Base-by-base conservation (phyloP, 768 basidiomycete species). In the Lentinula aciculospora region DNA sequence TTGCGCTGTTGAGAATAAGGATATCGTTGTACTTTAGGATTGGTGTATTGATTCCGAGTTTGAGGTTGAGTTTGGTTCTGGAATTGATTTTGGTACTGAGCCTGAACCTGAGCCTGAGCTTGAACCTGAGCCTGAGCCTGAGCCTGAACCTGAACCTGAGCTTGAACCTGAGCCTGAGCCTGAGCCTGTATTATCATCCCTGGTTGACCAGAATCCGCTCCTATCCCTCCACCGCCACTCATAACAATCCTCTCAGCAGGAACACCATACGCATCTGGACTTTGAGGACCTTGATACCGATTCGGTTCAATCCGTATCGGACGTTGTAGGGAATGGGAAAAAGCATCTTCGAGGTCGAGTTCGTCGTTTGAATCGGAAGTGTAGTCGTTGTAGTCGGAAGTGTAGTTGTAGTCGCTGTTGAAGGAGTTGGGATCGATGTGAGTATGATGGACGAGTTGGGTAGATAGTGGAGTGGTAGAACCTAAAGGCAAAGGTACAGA, bases 261-360 rank as follows among this genome's bases (percentile, higher is more conserved):
- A 29, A 51, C 49, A 17, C 49, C 49, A 37, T 51, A 51, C 32
- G 31, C 15, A 36, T 51, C 49, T 5, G 49, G 49, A 51, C 49
- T 34, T 25, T 54, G 53, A 8, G 53, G 53, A n/a, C 40, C 53
- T 15, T 39, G 53, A 31, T 28, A 54, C 39, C 40, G 37, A 42
- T 27, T 54, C 17, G 53, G 53, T 39, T 54, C 53, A 3, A 54
- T 10, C 12, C 53, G 53, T 12, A 44, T n/a, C 3, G 13, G 25
- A 28, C 39, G 37, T 17, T 29, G 27, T 12, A 12, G 37, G 6
- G 32, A 13, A 17, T 17, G 13, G n/a, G 29, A 32, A 34, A 85
- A 76, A 3, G 81, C 86, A 51, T 74, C 66, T 57, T 75, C 83
- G 53, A 87, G 75, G 58, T 82, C 84, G 34, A 87, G 78, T 57